A percentile compares a stretch with the other conserved stretches of the same genome.
Conservation (phyloP, 768 basidiomycete species). For the Leccinum broughii region DNA sequence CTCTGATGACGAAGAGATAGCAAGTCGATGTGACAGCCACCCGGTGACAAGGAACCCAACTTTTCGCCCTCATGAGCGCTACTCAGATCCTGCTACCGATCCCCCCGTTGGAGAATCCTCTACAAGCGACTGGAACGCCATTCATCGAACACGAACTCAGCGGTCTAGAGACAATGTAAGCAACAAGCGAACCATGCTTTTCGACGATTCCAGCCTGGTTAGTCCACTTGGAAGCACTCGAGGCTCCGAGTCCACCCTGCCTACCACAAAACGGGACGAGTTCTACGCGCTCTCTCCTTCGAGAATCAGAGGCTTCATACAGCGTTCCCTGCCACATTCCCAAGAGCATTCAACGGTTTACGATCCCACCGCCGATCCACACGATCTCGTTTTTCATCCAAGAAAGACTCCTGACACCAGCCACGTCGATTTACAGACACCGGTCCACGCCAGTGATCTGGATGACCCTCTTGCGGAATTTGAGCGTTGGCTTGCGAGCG, state of each 20-base stretch:
- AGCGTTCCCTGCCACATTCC: background rate
- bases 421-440: background rate
- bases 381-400: background rate
- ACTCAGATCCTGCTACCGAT: conserved; percentile 31
- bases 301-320: conserved; percentile 26
- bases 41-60: background rate
- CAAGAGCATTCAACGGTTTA: background rate
- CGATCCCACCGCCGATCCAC: background rate
- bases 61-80: conserved; percentile 29
- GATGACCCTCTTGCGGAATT: conserved; percentile 63
- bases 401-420: background rate
- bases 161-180: conserved; percentile 11
- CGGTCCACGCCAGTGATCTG: background rate
- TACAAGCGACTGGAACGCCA: conserved; percentile 1
- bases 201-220: background rate
- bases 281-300: conserved; percentile 24
- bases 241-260: background rate
- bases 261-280: conserved; percentile 4
- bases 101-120: conserved; percentile 1
- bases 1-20: conserved; percentile 15
- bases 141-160: conserved; percentile 8
- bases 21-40: conserved; percentile 1
- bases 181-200: background rate
- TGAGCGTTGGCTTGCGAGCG: conserved; percentile 69
- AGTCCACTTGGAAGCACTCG: background rate